Evolutionary conservation across 2,329 filamentous ascomycete genomes (phyloP), one percentile per base, ranked within the genome.

Genomic region (Epichloe glyceriae): DNA sequence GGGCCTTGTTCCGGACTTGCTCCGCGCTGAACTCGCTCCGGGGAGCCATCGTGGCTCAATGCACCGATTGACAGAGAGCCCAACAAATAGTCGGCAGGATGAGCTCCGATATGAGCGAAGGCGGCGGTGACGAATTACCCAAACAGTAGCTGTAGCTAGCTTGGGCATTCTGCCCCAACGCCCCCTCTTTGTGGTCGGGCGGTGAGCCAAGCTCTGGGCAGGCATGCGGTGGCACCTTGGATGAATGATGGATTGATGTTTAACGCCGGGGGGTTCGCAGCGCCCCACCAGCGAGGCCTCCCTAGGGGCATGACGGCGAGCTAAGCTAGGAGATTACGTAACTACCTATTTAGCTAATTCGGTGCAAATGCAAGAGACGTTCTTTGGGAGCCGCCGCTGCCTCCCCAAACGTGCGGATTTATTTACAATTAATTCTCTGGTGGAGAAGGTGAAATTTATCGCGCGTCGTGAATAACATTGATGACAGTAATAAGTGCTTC

Each of bases 1-100:
- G 85, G 58, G 89, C 86, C 70, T 86, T 88, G 57, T 86, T 84
- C 62, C 79, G 82, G 65, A 93, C 81, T 63, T 88, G 81, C 60
- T 86, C 80, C 53, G 83, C 80, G 67, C 83, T 84, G 66, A 93
- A 87, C 63, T 77, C 79, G 64, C 72, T 73, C 69, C 79, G 78
- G 70, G 82, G 82, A 72, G 80, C 81, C 83, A 87, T 87, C 61
- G 57, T 70, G 70, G 71, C 73, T 74, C 73, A 70, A 70, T 73
- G 35, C 49, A 54, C 15, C 22, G 39, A 33, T 17, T 19, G 30
- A 39, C 35, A 43, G 41, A 40, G 19, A 41, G 49, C 19, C 39
- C 33, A 48, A 34, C 20, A 48, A 34, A 43, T 40, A 26, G 35
- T 41, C 41, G 34, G 17, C 22, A 19, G 33, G 22, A 39, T 49